Conservation (phyloP, 1,284 basidiomycete species). For the Prillingera fragicola region DNA sequence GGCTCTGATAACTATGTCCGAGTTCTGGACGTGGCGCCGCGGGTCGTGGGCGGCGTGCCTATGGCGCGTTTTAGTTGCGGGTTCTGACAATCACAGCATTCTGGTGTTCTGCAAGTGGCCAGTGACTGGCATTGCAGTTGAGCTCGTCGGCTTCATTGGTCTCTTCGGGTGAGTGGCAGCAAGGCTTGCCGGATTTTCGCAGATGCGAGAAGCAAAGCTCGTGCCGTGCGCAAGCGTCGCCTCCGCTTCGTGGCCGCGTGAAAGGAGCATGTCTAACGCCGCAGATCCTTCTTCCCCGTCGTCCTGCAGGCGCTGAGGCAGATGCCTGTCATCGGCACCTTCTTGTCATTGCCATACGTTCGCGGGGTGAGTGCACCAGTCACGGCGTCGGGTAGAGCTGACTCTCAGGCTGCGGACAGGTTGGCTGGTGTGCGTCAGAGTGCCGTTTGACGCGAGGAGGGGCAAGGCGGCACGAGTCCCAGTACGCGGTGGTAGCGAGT, state of each 20-base stretch:
- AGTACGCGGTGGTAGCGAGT: too few species aligned
- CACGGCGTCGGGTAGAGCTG: not conserved
- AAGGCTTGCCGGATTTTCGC: too few species aligned
- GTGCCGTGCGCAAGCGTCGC: too few species aligned
- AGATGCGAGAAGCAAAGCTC: too few species aligned
- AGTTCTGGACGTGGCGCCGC: not conserved
- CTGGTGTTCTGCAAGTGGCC: constrained; percentile 78
- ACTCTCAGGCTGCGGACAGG: constrained; percentile 29
- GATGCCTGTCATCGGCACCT: constrained; percentile 82
- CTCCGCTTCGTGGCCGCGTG: not conserved
- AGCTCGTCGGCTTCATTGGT: constrained; percentile 94
- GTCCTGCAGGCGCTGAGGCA: constrained; percentile 94
- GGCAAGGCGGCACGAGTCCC: too few species aligned
- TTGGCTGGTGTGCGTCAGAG: constrained; percentile 47
- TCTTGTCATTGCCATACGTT: constrained; percentile 81
- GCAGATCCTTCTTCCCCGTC: constrained; percentile 98
- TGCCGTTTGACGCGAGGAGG: constrained; percentile 44
- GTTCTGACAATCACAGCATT: constrained; percentile 21
- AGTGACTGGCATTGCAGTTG: constrained; percentile 85
- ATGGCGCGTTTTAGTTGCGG: not conserved
- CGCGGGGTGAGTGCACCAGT: constrained; percentile 47
- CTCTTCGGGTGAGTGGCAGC: constrained; percentile 78
- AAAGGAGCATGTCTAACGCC: not conserved
- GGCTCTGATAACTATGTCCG: not conserved
- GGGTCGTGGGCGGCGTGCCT: not conserved